A percentile compares a stretch with the other conserved stretches of the same genome.
Conservation (phyloP, 83 land plant species). For the Thuja plicata region DNA sequence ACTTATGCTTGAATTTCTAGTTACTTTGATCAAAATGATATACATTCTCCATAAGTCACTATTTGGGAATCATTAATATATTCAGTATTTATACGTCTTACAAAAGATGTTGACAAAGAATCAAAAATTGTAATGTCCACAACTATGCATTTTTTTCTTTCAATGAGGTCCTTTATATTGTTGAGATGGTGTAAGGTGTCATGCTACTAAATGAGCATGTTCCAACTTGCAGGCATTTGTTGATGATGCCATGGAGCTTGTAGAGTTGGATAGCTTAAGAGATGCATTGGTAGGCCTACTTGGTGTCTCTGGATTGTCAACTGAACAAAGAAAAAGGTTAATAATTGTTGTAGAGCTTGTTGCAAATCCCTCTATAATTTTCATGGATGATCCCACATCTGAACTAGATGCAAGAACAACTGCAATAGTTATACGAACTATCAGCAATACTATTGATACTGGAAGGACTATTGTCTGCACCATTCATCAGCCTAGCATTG, state of each 20-base stretch:
- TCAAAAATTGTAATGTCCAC: too few species aligned
- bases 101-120: constrained; percentile 38
- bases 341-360: not conserved
- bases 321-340: constrained; percentile 39
- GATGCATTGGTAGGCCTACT: constrained; percentile 53
- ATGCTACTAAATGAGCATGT: not conserved
- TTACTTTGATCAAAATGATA: too few species aligned
- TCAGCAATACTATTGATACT: not conserved
- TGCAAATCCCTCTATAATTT: too few species aligned
- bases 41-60: too few species aligned
- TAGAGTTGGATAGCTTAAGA: constrained; percentile 45
- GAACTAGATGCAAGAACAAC: not conserved
- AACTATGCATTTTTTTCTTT: too few species aligned
- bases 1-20: too few species aligned
- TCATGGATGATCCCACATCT: not conserved
- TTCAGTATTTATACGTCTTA: constrained; percentile 50
- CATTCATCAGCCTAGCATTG: too few species aligned
- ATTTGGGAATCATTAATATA: too few species aligned
- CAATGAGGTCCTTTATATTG: too few species aligned
- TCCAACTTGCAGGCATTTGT: constrained; percentile 34
- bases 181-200: not conserved
- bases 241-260: too few species aligned
- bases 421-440: not conserved
- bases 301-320: constrained; percentile 54
- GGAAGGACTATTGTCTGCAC: too few species aligned